These are phyloP conservation scores for Xylariaceae sp. DNA, from an alignment of 2,329 filamentous ascomycete genomes.

Conservation along the genomic window DNA sequence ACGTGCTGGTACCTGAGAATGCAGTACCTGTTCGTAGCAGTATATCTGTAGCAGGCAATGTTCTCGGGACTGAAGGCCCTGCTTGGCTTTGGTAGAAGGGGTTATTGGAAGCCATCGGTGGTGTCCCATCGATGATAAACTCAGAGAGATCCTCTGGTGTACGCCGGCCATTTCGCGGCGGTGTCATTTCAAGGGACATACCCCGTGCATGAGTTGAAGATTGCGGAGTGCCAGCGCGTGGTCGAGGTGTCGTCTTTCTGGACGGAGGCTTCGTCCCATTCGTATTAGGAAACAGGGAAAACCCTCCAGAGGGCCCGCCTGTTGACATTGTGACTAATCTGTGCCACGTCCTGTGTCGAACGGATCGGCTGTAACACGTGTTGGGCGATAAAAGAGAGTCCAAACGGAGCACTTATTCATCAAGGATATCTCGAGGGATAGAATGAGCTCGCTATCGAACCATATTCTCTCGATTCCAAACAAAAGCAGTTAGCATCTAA, in stretches of 20 bases:
- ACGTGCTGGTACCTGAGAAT: constrained; percentile 53
- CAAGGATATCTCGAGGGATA: constrained; percentile 5
- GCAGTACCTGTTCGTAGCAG: constrained; percentile 53
- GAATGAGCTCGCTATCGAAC: constrained; percentile 15
- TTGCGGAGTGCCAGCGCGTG: constrained; percentile 33
- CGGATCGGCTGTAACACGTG: constrained; percentile 3
- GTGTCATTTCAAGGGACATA: constrained; percentile 36
- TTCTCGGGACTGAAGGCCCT: constrained; percentile 41
- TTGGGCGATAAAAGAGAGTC: constrained; percentile 1
- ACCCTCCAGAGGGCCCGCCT: constrained; percentile 46
- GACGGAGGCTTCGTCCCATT: constrained; percentile 45
- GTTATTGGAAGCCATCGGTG: constrained; percentile 30
- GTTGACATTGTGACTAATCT: constrained; percentile 24
- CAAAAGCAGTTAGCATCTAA: constrained; percentile 4
- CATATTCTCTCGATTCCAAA: constrained; percentile 15
- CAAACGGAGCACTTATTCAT: neutral
- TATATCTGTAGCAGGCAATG: constrained; percentile 45
- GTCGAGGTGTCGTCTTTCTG: constrained; percentile 45
- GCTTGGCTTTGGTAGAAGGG: constrained; percentile 32
- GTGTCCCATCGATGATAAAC: constrained; percentile 37
- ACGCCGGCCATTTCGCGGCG: constrained; percentile 32
- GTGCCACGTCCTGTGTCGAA: constrained; percentile 6
- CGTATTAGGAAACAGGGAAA: constrained; percentile 61
- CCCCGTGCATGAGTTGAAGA: constrained; percentile 30
- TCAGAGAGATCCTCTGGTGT: constrained; percentile 34